phyloP scores from a whole-genome alignment of 495 filamentous ascomycete species.

The Baudoinia panamericana region DNA sequence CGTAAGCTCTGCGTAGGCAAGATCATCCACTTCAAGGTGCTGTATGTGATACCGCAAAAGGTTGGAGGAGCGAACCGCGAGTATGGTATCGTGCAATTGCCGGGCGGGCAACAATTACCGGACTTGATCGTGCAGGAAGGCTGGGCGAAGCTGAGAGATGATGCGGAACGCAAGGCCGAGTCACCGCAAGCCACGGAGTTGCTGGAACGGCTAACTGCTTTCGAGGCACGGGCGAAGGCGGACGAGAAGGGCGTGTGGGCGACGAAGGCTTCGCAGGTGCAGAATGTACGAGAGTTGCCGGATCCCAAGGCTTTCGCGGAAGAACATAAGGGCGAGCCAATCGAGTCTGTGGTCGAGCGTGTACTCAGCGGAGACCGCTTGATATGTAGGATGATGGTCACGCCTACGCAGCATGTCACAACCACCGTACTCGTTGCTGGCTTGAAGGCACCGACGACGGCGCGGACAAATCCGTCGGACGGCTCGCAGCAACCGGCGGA shows the following conservation, averaged over 20 bases:
- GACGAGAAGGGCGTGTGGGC: slow-evolving; percentile 70
- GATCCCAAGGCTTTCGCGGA: slow-evolving; percentile 59
- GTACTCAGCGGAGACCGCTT: slow-evolving; percentile 83
- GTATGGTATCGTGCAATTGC: slow-evolving; percentile 65
- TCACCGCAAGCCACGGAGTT: slow-evolving; percentile 42
- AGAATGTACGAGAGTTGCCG: slow-evolving; percentile 65
- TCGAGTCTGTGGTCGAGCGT: slow-evolving; percentile 71
- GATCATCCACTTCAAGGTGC: slow-evolving; percentile 64
- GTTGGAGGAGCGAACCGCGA: slow-evolving; percentile 54
- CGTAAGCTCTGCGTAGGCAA: slow-evolving; percentile 75
- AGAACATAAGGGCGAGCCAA: slow-evolving; percentile 58
- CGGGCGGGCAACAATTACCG: slow-evolving; percentile 60
- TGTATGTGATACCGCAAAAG: slow-evolving; percentile 65
- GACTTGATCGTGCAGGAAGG: slow-evolving; percentile 73
- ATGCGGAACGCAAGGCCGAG: slow-evolving; percentile 77
- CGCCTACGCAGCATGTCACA: slow-evolving; percentile 68
- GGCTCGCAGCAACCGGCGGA: slow-evolving; percentile 73
- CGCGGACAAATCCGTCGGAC: slow-evolving; percentile 59
- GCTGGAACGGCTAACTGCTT: slow-evolving; percentile 57
- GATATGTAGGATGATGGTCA: slow-evolving; percentile 65
- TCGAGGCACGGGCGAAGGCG: slow-evolving; percentile 69
- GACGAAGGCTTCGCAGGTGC: slow-evolving; percentile 43
- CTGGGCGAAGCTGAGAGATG: slow-evolving; percentile 82
- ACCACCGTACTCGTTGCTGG: slow-evolving; percentile 79
- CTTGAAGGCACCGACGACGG: slow-evolving; percentile 72